Evolutionary conservation across 176 grass and related monocot species (phyloP), one percentile per base, ranked within the genome.

Genomic region (Tillandsia leiboldiana): DNA sequence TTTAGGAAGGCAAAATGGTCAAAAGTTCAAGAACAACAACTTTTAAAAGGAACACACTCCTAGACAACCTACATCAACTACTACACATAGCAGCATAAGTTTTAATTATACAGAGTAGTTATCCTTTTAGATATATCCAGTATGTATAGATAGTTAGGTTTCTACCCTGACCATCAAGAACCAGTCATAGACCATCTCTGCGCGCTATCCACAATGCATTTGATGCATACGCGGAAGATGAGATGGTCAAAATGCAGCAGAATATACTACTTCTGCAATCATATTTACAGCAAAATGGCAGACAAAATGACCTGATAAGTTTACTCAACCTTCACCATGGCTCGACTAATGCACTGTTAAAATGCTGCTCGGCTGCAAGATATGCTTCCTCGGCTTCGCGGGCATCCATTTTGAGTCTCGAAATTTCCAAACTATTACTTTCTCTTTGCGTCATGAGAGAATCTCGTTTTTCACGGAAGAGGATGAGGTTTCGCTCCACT

Each of bases 401-500:
- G 1, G 11, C 23, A 9, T 70, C 50, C 1, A 7, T 29, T 71
- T 66, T 12, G 26, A 91, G 50, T 50, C 51, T 85, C 0, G 17
- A 20, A 9, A 85, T 54, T 8, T 80, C 72, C 1, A 62, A 73
- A 9, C 69, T 77, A 42, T 66, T 61, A 13, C 12, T 48, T 4
- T 73, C 59, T 64, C 59, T 78, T 13, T 77, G 59, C 15, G 59
- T 65, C 12, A 77, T 49, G 9, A 84, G 49, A 61, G n/a, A 49
- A 77, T 75, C 64, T 13, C 28, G 56, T 72, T 70, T 70, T 50
- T 66, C 10, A 9, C 62, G 79, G 27, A 85, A 69, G 54, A 9
- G 10, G 63, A 52, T 67, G 51, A 92, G 82, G 75, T 72, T 66
- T 65, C 70, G 54, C 67, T 83, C 73, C 14, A 91, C 76, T 50